Base-by-base conservation (phyloP, 495 filamentous ascomycete species). In the Emericellopsis terricola region DNA sequence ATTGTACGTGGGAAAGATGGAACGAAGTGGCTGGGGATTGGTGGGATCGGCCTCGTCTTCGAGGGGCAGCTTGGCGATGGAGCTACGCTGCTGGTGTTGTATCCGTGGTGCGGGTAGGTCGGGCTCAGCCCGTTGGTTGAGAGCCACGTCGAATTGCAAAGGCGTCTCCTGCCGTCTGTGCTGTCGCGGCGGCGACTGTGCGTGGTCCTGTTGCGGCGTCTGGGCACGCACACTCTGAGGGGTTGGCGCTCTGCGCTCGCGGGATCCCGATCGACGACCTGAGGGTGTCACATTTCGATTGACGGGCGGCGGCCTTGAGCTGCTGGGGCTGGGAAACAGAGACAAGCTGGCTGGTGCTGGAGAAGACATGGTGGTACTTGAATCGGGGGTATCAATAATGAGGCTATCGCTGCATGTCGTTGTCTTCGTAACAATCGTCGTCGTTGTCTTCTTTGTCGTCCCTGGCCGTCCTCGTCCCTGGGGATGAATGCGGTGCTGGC, bases 1-100 rank as follows among this genome's bases (percentile, higher is more conserved):
- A 49, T 92, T 72, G 46, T 83, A 86, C n/a, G 62, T 68, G 10
- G 83, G 83, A 48, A 92, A 89, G 39, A 89, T 89, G 10, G 55
- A 68, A 33, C 58, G 59, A 34, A 45, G 60, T 47, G 27, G 60
- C 47, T 42, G 49, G 36, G 23, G 49, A 40, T 28, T 46, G 31
- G 37, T 52, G 42, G 40, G 39, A 7, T 41, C 43, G 15, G 47
- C 39, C 8, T 47, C 43, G 32, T 51, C 50, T 17, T 51, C 48
- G n/a, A 59, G 31, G 27, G 58, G 55, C n/a, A 51, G 56, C 41
- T 62, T 63, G 40, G 57, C 51, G 35, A 63, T 62, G 16, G 62
- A 70, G 40, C 41, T 58, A 38, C 58, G 52, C 8, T 62, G 64
- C 2, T 55, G 40, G 38, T 52, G 28, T 62, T 49, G 40, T 56